These are phyloP conservation scores for Yarrowia bubula DNA, from an alignment of 805 yeast species.

Conservation along the genomic window DNA sequence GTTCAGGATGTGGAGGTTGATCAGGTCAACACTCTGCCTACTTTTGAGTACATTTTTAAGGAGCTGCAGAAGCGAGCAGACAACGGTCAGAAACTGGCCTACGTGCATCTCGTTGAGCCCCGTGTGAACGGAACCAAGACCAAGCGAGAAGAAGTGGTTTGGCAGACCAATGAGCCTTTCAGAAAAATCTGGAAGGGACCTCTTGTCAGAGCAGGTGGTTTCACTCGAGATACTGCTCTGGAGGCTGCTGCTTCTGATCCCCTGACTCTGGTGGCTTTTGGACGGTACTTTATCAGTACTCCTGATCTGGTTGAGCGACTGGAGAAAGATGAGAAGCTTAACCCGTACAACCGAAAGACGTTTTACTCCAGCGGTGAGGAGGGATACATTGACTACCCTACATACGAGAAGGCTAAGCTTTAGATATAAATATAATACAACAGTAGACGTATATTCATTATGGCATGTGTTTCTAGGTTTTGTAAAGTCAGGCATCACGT, in stretches of 20 bases:
- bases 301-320: constrained; percentile 54
- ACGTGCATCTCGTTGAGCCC: constrained; percentile 43
- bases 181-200: constrained; percentile 48
- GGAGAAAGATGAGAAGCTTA: constrained; percentile 44
- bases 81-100: constrained; percentile 41
- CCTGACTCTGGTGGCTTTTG: constrained; percentile 42
- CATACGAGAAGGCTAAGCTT: constrained; percentile 5
- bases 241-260: constrained; percentile 36
- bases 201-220: constrained; percentile 45
- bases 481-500: no score
- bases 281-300: constrained; percentile 53
- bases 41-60: constrained; percentile 44
- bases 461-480: no score
- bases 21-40: constrained; percentile 38
- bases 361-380: constrained; percentile 46
- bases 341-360: constrained; percentile 48
- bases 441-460: not conserved
- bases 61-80: constrained; percentile 45
- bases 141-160: constrained; percentile 30
- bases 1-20: constrained; percentile 28
- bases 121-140: constrained; percentile 34
- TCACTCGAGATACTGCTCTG: constrained; percentile 27
- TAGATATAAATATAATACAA: not conserved
- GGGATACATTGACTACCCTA: constrained; percentile 49
- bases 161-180: constrained; percentile 31